phyloP scores from a whole-genome alignment of 768 basidiomycete genomes.

The Trametes punicea region DNA sequence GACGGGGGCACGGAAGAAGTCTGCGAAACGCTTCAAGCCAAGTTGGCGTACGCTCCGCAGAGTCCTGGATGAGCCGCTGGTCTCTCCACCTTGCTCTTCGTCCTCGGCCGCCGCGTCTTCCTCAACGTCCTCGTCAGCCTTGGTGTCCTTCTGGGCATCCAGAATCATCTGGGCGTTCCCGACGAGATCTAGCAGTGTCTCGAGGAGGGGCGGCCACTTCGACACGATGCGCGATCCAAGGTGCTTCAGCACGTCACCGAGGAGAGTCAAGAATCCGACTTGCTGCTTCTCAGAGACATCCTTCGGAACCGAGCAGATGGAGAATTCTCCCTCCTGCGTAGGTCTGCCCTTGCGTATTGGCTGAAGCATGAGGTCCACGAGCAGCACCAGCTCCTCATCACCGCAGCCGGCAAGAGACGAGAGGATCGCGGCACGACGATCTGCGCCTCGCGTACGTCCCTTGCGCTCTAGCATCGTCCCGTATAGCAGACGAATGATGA shows the following conservation, averaged over 20 bases:
- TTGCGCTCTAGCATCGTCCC: slow-evolving; percentile 83
- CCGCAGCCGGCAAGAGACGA: slow-evolving; percentile 65
- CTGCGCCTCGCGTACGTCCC: slow-evolving; percentile 62
- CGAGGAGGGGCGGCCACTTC: slow-evolving; percentile 76
- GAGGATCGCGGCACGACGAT: slow-evolving; percentile 73
- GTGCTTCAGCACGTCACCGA: slow-evolving; percentile 80
- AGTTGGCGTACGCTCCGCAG: slow-evolving; percentile 71
- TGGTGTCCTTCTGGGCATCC: slow-evolving; percentile 29
- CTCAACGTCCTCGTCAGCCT: slow-evolving; percentile 33
- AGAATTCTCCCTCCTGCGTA: slow-evolving; percentile 32
- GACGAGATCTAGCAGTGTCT: slow-evolving; percentile 62
- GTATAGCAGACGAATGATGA: slow-evolving; percentile 75
- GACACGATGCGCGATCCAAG: slow-evolving; percentile 67
- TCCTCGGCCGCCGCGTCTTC: slow-evolving; percentile 35
- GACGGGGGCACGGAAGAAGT: slow-evolving; percentile 79
- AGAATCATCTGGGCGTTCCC: slow-evolving; percentile 62
- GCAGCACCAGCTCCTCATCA: slow-evolving; percentile 66
- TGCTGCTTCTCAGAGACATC: slow-evolving; percentile 60
- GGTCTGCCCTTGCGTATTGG: slow-evolving; percentile 45
- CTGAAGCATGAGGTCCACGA: slow-evolving; percentile 86
- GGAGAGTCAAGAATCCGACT: slow-evolving; percentile 78
- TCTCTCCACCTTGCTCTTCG: slow-evolving; percentile 31
- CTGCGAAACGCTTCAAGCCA: slow-evolving; percentile 80
- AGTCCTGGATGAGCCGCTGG: slow-evolving; percentile 35
- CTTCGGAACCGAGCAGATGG: slow-evolving; percentile 27